Percentiles rank a stretch among this genome's conserved stretches.
These are phyloP conservation scores for Lagenidium giganteum DNA, from an alignment of 352 stramenopile species.

Conservation along the genomic window DNA sequence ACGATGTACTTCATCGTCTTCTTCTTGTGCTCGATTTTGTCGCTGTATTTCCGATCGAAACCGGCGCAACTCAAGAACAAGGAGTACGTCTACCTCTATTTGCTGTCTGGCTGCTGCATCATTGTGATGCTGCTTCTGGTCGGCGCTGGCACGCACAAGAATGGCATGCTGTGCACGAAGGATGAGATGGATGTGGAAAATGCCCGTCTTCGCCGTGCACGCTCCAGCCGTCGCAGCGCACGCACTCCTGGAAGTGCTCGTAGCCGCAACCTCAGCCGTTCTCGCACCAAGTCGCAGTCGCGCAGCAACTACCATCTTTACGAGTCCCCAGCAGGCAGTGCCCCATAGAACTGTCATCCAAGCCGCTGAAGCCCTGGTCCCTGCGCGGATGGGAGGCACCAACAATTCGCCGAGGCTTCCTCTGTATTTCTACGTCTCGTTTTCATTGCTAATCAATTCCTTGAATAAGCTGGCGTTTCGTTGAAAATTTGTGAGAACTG, in stretches of 20 bases:
- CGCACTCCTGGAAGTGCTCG: slow-evolving; percentile 54
- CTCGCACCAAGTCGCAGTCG: slow-evolving; percentile 56
- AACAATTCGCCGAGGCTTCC: no score
- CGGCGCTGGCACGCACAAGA: slow-evolving; percentile 45
- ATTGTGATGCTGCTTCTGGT: slow-evolving; percentile 40
- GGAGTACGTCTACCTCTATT: slow-evolving; percentile 60
- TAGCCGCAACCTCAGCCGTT: slow-evolving; percentile 59
- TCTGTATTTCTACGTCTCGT: no score
- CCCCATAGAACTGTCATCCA: slow-evolving; percentile 22
- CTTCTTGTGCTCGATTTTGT: slow-evolving; percentile 43
- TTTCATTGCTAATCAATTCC: no score
- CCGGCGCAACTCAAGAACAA: slow-evolving; percentile 18
- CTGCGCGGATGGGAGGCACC: not conserved
- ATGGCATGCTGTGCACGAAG: slow-evolving; percentile 70
- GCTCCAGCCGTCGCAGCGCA: slow-evolving; percentile 40
- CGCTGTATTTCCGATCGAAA: slow-evolving; percentile 35
- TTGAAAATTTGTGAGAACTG: no score
- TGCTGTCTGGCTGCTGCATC: slow-evolving; percentile 35
- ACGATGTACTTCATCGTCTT: slow-evolving; percentile 62
- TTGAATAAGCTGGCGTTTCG: no score
- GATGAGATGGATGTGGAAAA: slow-evolving; percentile 49
- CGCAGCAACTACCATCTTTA: slow-evolving; percentile 74
- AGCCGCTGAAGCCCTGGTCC: no score
- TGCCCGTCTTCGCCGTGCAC: slow-evolving; percentile 37
- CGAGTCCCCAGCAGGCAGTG: slow-evolving; percentile 48